phyloP scores from a whole-genome alignment of 768 basidiomycete genomes.

The Hebeloma cylindrosporum region DNA sequence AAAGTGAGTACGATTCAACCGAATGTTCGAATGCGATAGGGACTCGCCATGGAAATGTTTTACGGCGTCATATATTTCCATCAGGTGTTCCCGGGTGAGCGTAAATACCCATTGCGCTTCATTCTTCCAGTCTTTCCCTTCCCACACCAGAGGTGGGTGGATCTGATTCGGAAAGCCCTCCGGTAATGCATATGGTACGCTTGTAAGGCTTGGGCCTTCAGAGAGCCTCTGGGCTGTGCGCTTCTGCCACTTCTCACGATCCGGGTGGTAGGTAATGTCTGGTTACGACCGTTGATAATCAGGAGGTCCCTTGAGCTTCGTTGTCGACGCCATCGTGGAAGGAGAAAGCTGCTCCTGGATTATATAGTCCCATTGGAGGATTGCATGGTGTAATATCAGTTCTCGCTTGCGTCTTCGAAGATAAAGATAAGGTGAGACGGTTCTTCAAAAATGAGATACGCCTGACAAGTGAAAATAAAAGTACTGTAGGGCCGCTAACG shows the following conservation, averaged over 20 bases:
- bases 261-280: constrained; percentile 40
- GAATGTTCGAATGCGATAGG: neutral
- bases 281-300: too few relatives aligned
- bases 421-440: too few relatives aligned
- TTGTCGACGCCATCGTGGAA: too few relatives aligned
- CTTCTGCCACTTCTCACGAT: constrained; percentile 38
- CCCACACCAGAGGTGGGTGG: constrained; percentile 41
- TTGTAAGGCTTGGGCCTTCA: constrained; percentile 33
- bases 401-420: too few relatives aligned
- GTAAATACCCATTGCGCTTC: constrained; percentile 42
- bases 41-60: constrained; percentile 31
- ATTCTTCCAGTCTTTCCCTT: constrained; percentile 41
- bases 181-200: constrained; percentile 30
- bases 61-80: constrained; percentile 38
- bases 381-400: too few relatives aligned
- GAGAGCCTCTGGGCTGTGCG: constrained; percentile 36
- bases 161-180: constrained; percentile 36
- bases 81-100: constrained; percentile 29
- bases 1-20: neutral
- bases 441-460: too few relatives aligned
- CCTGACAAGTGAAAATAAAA: too few relatives aligned
- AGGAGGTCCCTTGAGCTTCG: too few relatives aligned
- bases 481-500: too few relatives aligned
- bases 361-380: too few relatives aligned
- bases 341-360: too few relatives aligned